Evolutionary conservation across 192 early-diverging fungal genomes (phyloP), one percentile per base, ranked within the genome.

Genomic region (Linnemannia elongata): DNA sequence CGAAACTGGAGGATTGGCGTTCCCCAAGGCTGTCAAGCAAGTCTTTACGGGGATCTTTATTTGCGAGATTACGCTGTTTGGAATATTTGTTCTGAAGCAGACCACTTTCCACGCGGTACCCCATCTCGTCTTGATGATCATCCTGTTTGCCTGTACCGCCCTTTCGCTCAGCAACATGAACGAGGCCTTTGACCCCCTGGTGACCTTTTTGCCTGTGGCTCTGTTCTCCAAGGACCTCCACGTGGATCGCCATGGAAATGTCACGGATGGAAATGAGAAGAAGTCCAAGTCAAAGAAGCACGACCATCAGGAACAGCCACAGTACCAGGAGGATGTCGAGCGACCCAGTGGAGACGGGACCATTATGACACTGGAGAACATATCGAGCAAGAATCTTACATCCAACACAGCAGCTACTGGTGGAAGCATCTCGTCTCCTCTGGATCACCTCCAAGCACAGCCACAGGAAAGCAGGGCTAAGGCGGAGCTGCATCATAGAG

Each of bases 41-140:
- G 88, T 94, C 49, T 93, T 89, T 35, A 90, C 92, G 27, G 95
- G 92, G 54, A 88, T 95, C 57, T 97, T 95, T 87, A 91, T 97
- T 24, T 94, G 91, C 55, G 91, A 96, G 82, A 85, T 96, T 20
- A 92, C 94, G 1, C 92, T 96, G 77, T 88, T 95, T 78, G 93
- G 95, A 17, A 77, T 97, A 36, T 95, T 97, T 85, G 88, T 93
- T 76, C 83, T 96, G 42, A 91, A 91, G 44, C 76, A 88, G 22
- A 88, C 94, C 13, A 55, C 77, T 35, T 69, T 81, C 60, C 91
- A 92, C 35, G 85, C 85, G 30, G 38, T 82, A 7, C 79, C 90
- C 76, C 88, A 89, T 33, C 55, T 93, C 41, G 85, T 90, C 24
- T 86, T 94, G 0, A 76, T 90, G 8, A 57, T 88, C 12, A 76